Percentiles rank a stretch among this genome's conserved stretches.
phyloP scores from a whole-genome alignment of 2,329 filamentous ascomycete species.

The Fusarium praegraminearum region DNA sequence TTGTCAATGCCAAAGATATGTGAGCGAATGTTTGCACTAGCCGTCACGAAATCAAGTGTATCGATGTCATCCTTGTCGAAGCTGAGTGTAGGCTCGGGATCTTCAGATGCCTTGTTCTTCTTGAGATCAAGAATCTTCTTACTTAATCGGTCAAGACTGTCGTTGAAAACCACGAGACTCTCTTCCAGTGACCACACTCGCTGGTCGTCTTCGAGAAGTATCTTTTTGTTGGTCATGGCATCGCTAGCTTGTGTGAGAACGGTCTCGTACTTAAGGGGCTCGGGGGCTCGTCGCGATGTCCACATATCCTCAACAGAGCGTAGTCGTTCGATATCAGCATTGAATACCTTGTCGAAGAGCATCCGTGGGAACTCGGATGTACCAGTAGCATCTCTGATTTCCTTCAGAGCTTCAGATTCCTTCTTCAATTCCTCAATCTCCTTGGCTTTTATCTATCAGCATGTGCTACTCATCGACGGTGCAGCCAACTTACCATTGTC shows the following conservation, averaged over 20 bases:
- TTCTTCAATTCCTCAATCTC: slow-evolving; percentile 90
- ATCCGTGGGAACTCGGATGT: slow-evolving; percentile 80
- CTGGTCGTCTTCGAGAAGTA: slow-evolving; percentile 75
- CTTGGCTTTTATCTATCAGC: slow-evolving; percentile 57
- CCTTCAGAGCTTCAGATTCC: slow-evolving; percentile 85
- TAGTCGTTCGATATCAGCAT: slow-evolving; percentile 83
- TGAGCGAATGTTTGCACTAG: slow-evolving; percentile 90
- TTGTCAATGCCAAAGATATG: slow-evolving; percentile 87
- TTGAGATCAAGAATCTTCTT: slow-evolving; percentile 76
- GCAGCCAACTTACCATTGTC: slow-evolving; percentile 73
- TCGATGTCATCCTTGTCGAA: slow-evolving; percentile 99
- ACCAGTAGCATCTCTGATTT: slow-evolving; percentile 84
- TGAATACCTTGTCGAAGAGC: slow-evolving; percentile 94
- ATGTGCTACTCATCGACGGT: not conserved
- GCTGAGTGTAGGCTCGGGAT: slow-evolving; percentile 73
- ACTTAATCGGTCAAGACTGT: slow-evolving; percentile 83
- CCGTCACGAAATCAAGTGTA: slow-evolving; percentile 92
- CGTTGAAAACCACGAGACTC: slow-evolving; percentile 86
- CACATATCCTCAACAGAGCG: slow-evolving; percentile 96
- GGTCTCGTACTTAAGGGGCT: slow-evolving; percentile 76
- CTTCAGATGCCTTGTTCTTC: slow-evolving; percentile 59
- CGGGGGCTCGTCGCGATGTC: slow-evolving; percentile 82
- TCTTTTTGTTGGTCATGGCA: slow-evolving; percentile 64
- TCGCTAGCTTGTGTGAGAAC: slow-evolving; percentile 65
- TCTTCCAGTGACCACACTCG: slow-evolving; percentile 83